These are phyloP conservation scores for Mariannaea elegans DNA, from an alignment of 2,329 filamentous ascomycete genomes.

Conservation along the genomic window DNA sequence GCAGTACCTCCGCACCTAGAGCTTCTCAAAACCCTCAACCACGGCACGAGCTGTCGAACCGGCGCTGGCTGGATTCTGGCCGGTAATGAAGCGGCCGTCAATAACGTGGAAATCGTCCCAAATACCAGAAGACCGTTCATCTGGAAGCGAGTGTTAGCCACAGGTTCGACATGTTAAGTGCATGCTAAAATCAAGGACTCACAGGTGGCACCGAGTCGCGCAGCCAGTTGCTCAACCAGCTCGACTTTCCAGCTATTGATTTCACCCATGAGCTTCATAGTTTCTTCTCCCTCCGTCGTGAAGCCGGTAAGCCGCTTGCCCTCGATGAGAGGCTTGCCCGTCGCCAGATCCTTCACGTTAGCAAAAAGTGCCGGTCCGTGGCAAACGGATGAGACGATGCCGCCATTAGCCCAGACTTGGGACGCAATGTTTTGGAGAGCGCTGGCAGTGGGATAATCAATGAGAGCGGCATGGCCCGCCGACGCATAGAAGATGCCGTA, in stretches of 20 bases:
- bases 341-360: slow-evolving; percentile 43
- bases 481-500: slow-evolving; percentile 33
- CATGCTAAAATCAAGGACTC: slow-evolving; percentile 26
- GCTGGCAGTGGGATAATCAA: slow-evolving; percentile 55
- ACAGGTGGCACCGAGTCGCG: slow-evolving; percentile 43
- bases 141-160: not conserved
- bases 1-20: too few species aligned
- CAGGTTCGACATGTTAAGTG: not conserved
- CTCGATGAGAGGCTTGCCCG: slow-evolving; percentile 47
- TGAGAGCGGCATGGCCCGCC: slow-evolving; percentile 55
- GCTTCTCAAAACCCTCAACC: slow-evolving; percentile 49
- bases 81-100: slow-evolving; percentile 52
- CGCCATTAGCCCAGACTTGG: slow-evolving; percentile 50
- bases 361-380: slow-evolving; percentile 51
- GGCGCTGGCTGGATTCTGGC: slow-evolving; percentile 53
- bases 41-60: slow-evolving; percentile 48
- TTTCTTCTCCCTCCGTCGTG: slow-evolving; percentile 48
- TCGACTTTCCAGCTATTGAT: slow-evolving; percentile 44
- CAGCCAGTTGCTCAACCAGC: slow-evolving; percentile 46
- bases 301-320: slow-evolving; percentile 51
- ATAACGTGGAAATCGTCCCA: slow-evolving; percentile 44
- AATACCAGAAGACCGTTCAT: slow-evolving; percentile 23
- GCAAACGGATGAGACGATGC: slow-evolving; percentile 53
- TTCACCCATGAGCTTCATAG: slow-evolving; percentile 44
- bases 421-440: slow-evolving; percentile 51